Evolutionary conservation across 2,329 filamentous ascomycete species (phyloP), one percentile per base, ranked within the genome.

Genomic region (Sphaerulina vaccinii): DNA sequence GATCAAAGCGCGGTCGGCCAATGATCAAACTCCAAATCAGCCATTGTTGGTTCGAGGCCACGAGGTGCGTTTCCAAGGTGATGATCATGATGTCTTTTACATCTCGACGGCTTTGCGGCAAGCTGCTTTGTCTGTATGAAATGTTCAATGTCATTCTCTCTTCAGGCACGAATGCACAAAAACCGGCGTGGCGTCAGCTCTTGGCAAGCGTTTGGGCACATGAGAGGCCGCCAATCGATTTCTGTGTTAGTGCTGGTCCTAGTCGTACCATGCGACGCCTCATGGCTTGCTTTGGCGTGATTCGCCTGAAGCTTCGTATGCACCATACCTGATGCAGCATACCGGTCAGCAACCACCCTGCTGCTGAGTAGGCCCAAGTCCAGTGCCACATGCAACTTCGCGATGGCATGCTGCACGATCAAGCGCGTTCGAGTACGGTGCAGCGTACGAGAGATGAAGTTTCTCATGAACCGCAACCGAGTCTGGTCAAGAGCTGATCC

Each of bases 321-420:
- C 36, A 2, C 36, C 21, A 49, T 16, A 11, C 45, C 21, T 10
- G 15, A 49, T 29, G 19, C 45, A 22, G 45, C 10, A 40, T 39
- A 23, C 45, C 45, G 45, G 24, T 41, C 36, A 41, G 35, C 16
- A 16, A 23, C 38, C 35, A 24, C n/a, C 18, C 11, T 40, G 39
- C 45, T 22, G 45, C 35, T 39, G 35, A 32, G 33, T 4, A 5
- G 32, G 21, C 23, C 45, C 23, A 29, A 19, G 18, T 19, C 36
- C 13, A 13, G 13, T 36, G 33, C 15, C 22, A 33, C 32, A 38
- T 47, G 44, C 44, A 40, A 49, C 36, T 39, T 33, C 35, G 36
- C 45, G 36, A 39, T 49, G 44, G 45, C 45, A 49, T 39, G 36
- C 36, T 49, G 36, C 24, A 32, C 24, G 15, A 49, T 39, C 24